Conservation (phyloP, 306 rosid species). For the Ceratonia siliqua region DNA sequence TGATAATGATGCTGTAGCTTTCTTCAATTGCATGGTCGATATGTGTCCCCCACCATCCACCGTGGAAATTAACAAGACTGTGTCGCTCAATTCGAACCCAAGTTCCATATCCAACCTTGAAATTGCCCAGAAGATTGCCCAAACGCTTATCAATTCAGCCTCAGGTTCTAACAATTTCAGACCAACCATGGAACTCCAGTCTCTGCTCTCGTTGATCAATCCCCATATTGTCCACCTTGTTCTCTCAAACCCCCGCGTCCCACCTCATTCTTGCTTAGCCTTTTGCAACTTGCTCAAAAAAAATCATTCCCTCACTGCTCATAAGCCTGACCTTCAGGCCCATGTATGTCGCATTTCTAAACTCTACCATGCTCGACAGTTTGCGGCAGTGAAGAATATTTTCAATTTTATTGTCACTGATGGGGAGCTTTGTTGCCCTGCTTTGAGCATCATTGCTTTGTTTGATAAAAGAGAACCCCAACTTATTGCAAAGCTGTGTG, state of each 20-base stretch:
- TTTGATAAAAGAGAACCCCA: conserved; percentile 38
- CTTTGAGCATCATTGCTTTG: conserved; percentile 39
- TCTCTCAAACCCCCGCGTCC: conserved; percentile 57
- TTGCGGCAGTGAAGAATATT: conserved; percentile 51
- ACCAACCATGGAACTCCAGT: conserved; percentile 23
- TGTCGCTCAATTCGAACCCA: conserved; percentile 18
- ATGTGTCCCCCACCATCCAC: too few relatives aligned
- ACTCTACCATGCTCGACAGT: conserved; percentile 52
- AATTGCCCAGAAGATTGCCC: conserved; percentile 42
- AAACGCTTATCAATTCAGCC: conserved; percentile 37
- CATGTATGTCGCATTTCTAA: conserved; percentile 51
- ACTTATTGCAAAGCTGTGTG: conserved; percentile 58
- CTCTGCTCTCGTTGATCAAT: conserved; percentile 51
- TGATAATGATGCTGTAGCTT: too few relatives aligned
- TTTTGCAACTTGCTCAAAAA: conserved; percentile 60
- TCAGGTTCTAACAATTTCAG: conserved; percentile 38
- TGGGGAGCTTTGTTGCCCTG: conserved; percentile 18
- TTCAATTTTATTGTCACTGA: conserved; percentile 45
- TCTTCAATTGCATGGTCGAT: too few relatives aligned
- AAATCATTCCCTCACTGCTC: conserved; percentile 30
- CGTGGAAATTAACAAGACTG: background rate
- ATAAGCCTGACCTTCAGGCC: conserved; percentile 60
- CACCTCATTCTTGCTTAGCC: conserved; percentile 40
- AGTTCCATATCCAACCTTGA: conserved; percentile 34
- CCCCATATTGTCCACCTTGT: conserved; percentile 52